Percentiles rank a stretch among this genome's conserved stretches.
These are phyloP conservation scores for Mucor plumbeus DNA, from an alignment of 371 early-diverging fungal species.

Conservation along the genomic window DNA sequence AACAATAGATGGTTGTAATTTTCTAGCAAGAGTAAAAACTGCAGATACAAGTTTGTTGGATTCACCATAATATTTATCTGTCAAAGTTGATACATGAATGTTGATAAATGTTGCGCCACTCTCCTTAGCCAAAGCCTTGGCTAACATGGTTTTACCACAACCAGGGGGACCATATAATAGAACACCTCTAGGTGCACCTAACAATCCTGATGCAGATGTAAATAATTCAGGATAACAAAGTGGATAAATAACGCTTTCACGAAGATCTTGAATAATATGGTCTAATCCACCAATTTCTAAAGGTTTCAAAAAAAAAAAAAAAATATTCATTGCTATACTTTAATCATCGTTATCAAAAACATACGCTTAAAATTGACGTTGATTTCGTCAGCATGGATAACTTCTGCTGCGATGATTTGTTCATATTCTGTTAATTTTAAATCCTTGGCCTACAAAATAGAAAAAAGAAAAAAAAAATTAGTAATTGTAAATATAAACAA, in stretches of 20 bases:
- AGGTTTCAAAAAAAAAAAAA: too few relatives aligned
- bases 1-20: slow-evolving; percentile 94
- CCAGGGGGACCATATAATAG: slow-evolving; percentile 95
- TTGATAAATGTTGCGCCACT: slow-evolving; percentile 96
- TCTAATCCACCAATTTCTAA: slow-evolving; percentile 94
- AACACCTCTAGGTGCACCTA: slow-evolving; percentile 95
- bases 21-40: slow-evolving; percentile 90
- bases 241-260: slow-evolving; percentile 96
- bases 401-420: slow-evolving; percentile 91
- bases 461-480: neutral
- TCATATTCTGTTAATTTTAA: slow-evolving; percentile 91
- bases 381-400: slow-evolving; percentile 93
- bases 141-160: slow-evolving; percentile 98
- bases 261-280: slow-evolving; percentile 85
- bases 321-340: neutral
- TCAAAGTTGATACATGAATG: slow-evolving; percentile 93
- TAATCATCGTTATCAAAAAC: neutral
- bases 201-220: slow-evolving; percentile 79
- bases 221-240: slow-evolving; percentile 91
- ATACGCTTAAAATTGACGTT: slow-evolving; percentile 81
- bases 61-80: slow-evolving; percentile 98
- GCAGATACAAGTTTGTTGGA: slow-evolving; percentile 93
- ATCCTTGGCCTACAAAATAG: slow-evolving; percentile 55
- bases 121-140: slow-evolving; percentile 96
- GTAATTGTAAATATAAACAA: neutral